Evolutionary conservation across 2,329 filamentous ascomycete genomes (phyloP).

Genomic region (Alternaria viburni): DNA sequence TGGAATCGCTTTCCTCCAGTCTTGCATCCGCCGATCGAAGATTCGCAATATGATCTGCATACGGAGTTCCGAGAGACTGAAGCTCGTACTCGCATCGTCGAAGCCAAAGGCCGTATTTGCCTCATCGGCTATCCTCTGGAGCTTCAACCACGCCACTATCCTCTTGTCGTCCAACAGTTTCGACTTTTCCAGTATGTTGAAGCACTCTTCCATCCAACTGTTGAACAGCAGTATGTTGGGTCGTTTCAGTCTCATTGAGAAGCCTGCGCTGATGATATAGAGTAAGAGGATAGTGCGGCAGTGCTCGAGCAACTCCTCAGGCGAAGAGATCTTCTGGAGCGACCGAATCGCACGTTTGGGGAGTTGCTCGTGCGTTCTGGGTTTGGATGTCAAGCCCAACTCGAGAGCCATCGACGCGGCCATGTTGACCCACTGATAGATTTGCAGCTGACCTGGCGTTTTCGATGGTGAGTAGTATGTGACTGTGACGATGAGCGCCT

Average conservation of each 20-base stretch:
- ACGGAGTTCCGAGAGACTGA: slow-evolving; percentile 43
- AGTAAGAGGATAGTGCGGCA: slow-evolving; percentile 42
- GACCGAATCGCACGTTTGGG: slow-evolving; percentile 42
- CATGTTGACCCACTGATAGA: slow-evolving; percentile 45
- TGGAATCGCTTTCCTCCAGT: slow-evolving; percentile 42
- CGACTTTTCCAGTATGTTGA: slow-evolving; percentile 40
- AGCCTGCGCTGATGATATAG: slow-evolving; percentile 42
- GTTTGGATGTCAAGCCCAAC: slow-evolving; percentile 45
- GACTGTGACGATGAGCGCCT: slow-evolving; percentile 44
- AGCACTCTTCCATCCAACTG: slow-evolving; percentile 47
- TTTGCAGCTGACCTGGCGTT: slow-evolving; percentile 39
- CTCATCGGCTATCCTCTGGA: slow-evolving; percentile 47
- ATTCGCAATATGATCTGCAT: slow-evolving; percentile 44
- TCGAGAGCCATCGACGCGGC: slow-evolving; percentile 46
- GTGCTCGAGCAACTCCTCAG: slow-evolving; percentile 44
- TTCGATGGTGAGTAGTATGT: slow-evolving; percentile 44
- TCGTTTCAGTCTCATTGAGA: slow-evolving; percentile 42
- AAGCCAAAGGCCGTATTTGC: slow-evolving; percentile 47
- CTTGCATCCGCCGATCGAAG: slow-evolving; percentile 46
- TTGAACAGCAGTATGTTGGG: slow-evolving; percentile 45
- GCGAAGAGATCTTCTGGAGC: slow-evolving; percentile 43
- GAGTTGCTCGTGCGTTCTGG: slow-evolving; percentile 47
- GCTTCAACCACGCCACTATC: slow-evolving; percentile 38
- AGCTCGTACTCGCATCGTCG: slow-evolving; percentile 47
- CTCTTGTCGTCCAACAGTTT: slow-evolving; percentile 38